Evolutionary conservation across 257 asterid genomes (phyloP).

Genomic region (Asclepias syriaca): DNA sequence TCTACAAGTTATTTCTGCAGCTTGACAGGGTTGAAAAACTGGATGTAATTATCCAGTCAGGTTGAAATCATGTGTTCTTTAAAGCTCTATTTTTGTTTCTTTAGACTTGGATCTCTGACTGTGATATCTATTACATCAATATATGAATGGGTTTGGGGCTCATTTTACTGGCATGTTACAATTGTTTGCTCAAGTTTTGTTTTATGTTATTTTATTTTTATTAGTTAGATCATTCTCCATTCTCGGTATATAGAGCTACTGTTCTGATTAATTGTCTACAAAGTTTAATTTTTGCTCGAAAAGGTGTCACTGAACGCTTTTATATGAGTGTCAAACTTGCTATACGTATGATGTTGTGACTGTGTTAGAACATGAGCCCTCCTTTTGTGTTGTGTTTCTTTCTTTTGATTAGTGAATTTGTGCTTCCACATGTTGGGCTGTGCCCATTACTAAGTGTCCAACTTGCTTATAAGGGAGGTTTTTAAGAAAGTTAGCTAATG

Average conservation of each 20-base stretch:
- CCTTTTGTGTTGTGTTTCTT: neutral
- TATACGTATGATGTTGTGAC: neutral
- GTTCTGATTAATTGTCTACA: too few species aligned
- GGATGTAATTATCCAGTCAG: constrained; percentile 72
- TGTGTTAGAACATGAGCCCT: neutral
- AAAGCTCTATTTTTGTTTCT: neutral
- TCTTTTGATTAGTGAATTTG: neutral
- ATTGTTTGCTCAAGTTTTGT: neutral
- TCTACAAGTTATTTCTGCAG: constrained; percentile 82
- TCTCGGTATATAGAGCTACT: too few species aligned
- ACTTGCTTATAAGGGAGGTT: neutral
- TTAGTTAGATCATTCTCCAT: too few species aligned
- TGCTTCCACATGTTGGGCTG: neutral
- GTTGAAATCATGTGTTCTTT: constrained; percentile 28
- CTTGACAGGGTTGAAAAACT: constrained; percentile 93
- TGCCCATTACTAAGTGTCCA: neutral
- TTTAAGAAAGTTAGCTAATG: too few species aligned
- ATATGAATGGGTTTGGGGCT: neutral
- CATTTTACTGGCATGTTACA: neutral
- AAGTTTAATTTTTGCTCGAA: too few species aligned
- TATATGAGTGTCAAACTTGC: too few species aligned
- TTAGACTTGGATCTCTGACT: too few species aligned
- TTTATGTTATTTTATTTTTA: too few species aligned
- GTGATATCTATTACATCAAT: neutral
- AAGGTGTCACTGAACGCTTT: too few species aligned